Conservation (phyloP, 2,329 filamentous ascomycete genomes). For the Botrytis cinerea region DNA sequence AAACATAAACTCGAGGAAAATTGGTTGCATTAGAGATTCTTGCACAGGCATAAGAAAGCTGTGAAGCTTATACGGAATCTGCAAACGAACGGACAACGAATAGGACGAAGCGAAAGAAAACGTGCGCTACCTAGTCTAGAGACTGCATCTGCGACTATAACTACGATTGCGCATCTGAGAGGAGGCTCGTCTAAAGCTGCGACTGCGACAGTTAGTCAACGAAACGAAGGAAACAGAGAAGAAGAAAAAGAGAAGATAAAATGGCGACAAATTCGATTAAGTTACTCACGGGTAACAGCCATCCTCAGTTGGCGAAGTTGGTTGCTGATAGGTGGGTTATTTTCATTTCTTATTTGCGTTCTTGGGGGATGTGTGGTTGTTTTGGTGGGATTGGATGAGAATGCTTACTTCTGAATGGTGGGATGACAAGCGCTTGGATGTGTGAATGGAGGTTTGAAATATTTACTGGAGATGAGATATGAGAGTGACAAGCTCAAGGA, state of each 20-base stretch:
- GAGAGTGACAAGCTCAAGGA: background rate
- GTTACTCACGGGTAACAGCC: constrained; percentile 73
- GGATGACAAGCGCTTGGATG: background rate
- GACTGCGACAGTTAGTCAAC: background rate
- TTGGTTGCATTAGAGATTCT: background rate
- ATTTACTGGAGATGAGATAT: background rate
- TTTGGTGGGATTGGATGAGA: background rate
- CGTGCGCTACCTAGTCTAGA: background rate
- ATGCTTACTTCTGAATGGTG: too few species aligned
- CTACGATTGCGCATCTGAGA: background rate
- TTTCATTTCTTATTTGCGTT: background rate
- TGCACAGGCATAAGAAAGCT: background rate
- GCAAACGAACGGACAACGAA: background rate
- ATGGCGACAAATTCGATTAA: constrained; percentile 78
- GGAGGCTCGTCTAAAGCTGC: background rate
- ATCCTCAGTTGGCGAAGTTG: constrained; percentile 69
- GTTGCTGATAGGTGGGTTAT: constrained; percentile 46
- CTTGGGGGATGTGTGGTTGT: background rate
- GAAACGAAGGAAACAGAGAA: background rate
- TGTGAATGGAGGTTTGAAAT: background rate
- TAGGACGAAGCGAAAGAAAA: constrained; percentile 3
- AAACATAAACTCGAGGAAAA: background rate
- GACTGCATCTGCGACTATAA: background rate
- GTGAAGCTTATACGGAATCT: background rate
- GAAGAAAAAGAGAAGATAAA: background rate